These are phyloP conservation scores for Guyanaporus albipodus DNA, from an alignment of 768 basidiomycete species.

Conservation along the genomic window DNA sequence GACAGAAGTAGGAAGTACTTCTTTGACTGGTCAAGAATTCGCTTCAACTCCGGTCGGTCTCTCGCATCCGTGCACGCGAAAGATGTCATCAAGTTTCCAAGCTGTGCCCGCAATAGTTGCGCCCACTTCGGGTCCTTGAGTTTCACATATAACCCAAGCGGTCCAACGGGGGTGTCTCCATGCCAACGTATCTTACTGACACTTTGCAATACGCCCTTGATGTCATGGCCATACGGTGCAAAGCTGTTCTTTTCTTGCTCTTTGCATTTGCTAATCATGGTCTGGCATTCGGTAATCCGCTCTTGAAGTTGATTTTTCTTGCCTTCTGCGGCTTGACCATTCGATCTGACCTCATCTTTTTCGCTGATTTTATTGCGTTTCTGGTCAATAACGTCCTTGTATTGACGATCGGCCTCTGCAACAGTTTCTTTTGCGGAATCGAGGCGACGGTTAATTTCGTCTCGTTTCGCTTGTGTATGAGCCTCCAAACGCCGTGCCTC, in stretches of 20 bases:
- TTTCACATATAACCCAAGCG: slow-evolving; percentile 75
- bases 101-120: slow-evolving; percentile 55
- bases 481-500: slow-evolving; percentile 53
- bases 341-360: slow-evolving; percentile 29
- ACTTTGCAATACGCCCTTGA: slow-evolving; percentile 51
- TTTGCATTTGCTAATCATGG: slow-evolving; percentile 46
- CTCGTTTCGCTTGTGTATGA: slow-evolving; percentile 59
- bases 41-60: slow-evolving; percentile 57
- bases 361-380: slow-evolving; percentile 32
- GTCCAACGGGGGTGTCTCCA: slow-evolving; percentile 69
- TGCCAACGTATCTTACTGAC: slow-evolving; percentile 55
- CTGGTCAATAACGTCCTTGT: slow-evolving; percentile 30
- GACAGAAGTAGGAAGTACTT: slow-evolving; percentile 60
- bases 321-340: slow-evolving; percentile 37
- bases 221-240: slow-evolving; percentile 58
- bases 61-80: slow-evolving; percentile 72
- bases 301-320: slow-evolving; percentile 32
- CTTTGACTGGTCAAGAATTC: slow-evolving; percentile 51
- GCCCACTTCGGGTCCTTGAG: slow-evolving; percentile 69
- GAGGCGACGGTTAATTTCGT: slow-evolving; percentile 52
- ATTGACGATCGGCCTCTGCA: slow-evolving; percentile 34
- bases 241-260: slow-evolving; percentile 55
- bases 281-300: slow-evolving; percentile 44
- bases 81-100: slow-evolving; percentile 55
- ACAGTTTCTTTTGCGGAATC: slow-evolving; percentile 42